Conservation (phyloP, 2,329 filamentous ascomycete species). For the Sporothrix mexicana region DNA sequence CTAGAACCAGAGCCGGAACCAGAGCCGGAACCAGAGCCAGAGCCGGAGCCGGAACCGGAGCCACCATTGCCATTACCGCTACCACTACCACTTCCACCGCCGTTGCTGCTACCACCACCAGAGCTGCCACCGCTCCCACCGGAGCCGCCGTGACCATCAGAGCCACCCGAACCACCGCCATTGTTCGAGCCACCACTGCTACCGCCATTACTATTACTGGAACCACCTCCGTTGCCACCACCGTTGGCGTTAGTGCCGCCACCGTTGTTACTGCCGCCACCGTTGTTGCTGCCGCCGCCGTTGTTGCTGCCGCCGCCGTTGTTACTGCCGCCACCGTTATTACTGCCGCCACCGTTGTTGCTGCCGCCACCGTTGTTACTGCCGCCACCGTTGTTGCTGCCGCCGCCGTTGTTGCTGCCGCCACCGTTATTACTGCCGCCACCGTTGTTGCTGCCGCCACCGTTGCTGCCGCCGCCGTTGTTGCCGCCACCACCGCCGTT, state of each 20-base stretch:
- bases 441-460: no score
- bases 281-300: not conserved
- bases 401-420: not conserved
- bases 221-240: not conserved
- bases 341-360: no score
- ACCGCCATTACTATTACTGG: not conserved
- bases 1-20: not conserved
- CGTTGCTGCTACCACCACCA: not conserved
- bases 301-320: not conserved
- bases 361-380: not conserved
- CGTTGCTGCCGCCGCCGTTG: not conserved
- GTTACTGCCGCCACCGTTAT: not conserved
- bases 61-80: not conserved
- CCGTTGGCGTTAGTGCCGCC: no score
- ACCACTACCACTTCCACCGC: not conserved
- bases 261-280: not conserved
- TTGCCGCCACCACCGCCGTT: conserved; percentile 30
- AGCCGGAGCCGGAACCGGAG: not conserved
- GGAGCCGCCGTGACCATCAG: not conserved
- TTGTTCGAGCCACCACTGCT: not conserved
- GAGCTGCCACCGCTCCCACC: not conserved
- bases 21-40: not conserved
- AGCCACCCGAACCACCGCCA: not conserved
- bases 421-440: not conserved
- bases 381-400: not conserved